Base-by-base conservation (phyloP, 2,329 filamentous ascomycete genomes). In the Colletotrichum noveboracense region DNA sequence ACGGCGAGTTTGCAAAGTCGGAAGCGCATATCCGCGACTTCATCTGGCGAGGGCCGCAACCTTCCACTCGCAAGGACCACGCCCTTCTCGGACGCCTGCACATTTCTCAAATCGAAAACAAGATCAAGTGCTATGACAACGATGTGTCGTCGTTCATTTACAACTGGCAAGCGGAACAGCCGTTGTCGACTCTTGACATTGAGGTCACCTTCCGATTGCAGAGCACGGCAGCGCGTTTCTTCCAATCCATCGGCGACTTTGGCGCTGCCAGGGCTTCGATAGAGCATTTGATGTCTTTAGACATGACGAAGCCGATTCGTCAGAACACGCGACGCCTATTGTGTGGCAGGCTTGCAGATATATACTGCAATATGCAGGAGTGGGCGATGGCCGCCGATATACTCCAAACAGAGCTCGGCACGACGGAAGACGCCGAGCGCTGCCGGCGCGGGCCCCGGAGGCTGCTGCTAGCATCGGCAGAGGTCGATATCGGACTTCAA, bases 51-150 rank as follows among this genome's bases (percentile, higher is more conserved):
- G 76, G 78, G 0, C 71, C 79, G 5, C 66, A 71, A 1, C 74
- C 76, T 0, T 32, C 56, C 2, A 82, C 79, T 0, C 78, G 80
- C 7, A 78, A 78, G 7, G 82, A 84, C 18, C 82, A 82, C 3
- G 81, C 82, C 0, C 34, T 84, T 0, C 75, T 74, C 7, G 83
- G 83, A n/a, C 79, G 83, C 3, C 75, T 84, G 6, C 83, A 84
- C 26, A 82, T 84, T 1, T 83, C 83, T 0, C 79, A 80, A n/a
- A 77, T 84, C 3, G 83, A 84, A 48, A 84, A 82, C 43, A 84
- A 83, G 66, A 82, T 84, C 3, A 80, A 82, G 26, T 78, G 79
- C 1, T 83, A 83, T 56, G 82, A 84, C 7, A 74, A 73, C 0
- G 82, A 82, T 13, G 79, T 84, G 4, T 77, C 81, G 0, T 77